Conservation (phyloP, 306 rosid species). For the Albizia julibrissin region DNA sequence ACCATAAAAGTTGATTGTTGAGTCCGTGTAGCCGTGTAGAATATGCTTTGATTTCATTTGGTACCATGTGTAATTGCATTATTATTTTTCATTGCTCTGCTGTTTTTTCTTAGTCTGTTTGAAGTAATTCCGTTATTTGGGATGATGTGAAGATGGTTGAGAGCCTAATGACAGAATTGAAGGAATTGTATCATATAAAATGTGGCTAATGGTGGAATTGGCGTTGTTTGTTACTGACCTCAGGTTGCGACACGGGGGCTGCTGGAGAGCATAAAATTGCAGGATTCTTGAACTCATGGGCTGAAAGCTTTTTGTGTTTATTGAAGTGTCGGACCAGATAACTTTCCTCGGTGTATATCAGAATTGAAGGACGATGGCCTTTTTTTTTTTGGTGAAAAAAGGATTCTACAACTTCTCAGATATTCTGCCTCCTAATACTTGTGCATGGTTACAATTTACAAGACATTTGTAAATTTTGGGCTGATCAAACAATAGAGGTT, state of each 20-base stretch:
- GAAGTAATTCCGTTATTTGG: slow-evolving; percentile 4
- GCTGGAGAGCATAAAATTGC: slow-evolving; percentile 38
- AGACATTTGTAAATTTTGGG: background rate
- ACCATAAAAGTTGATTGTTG: background rate
- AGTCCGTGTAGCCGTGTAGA: no score
- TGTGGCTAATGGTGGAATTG: slow-evolving; percentile 23
- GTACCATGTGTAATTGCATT: slow-evolving; percentile 15
- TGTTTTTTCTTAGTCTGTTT: background rate
- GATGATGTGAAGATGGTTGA: slow-evolving; percentile 15
- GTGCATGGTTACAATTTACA: background rate
- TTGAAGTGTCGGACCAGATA: background rate
- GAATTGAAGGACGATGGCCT: background rate
- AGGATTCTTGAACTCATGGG: slow-evolving; percentile 27
- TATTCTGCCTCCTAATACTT: slow-evolving; percentile 16
- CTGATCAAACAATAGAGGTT: background rate
- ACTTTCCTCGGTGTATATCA: background rate
- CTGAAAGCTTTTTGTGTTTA: slow-evolving; percentile 20
- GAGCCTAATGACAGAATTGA: background rate
- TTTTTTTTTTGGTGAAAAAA: no score
- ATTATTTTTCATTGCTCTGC: background rate
- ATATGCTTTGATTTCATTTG: no score
- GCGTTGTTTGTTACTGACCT: slow-evolving; percentile 20
- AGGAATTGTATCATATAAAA: background rate
- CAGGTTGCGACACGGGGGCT: slow-evolving; percentile 32
- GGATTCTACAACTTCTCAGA: background rate